Evolutionary conservation across 2,329 filamentous ascomycete species (phyloP).

Genomic region (Graphiopsis chlorocephala): DNA sequence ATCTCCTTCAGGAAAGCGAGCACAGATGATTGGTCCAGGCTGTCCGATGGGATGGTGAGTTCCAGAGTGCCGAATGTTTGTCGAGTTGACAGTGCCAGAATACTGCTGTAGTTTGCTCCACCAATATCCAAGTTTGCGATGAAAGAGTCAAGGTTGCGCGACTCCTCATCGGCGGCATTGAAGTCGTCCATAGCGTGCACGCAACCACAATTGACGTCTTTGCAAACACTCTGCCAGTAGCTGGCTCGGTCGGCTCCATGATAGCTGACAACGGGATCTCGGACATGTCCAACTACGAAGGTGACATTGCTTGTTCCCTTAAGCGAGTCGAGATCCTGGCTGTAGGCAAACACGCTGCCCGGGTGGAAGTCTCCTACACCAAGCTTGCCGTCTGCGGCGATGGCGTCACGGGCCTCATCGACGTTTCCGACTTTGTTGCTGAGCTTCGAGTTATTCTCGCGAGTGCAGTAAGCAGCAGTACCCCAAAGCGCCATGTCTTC

Average conservation of each 20-base stretch:
- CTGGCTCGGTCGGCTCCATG: slow-evolving; percentile 39
- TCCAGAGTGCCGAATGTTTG: slow-evolving; percentile 53
- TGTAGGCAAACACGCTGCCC: slow-evolving; percentile 37
- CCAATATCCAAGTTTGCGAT: slow-evolving; percentile 21
- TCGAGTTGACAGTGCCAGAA: slow-evolving; percentile 43
- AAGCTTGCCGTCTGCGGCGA: slow-evolving; percentile 34
- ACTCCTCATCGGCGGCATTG: slow-evolving; percentile 36
- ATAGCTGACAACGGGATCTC: slow-evolving; percentile 43
- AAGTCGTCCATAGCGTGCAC: slow-evolving; percentile 43
- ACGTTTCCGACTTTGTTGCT: slow-evolving; percentile 34
- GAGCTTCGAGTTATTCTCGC: slow-evolving; percentile 27
- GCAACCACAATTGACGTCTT: slow-evolving; percentile 35
- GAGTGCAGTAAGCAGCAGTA: slow-evolving; percentile 41
- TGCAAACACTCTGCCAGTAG: slow-evolving; percentile 40
- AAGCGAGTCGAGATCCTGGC: slow-evolving; percentile 40
- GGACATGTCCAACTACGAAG: slow-evolving; percentile 44
- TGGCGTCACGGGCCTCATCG: slow-evolving; percentile 32
- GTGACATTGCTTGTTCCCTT: slow-evolving; percentile 32
- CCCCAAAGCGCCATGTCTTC: slow-evolving; percentile 45
- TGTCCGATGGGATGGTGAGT: slow-evolving; percentile 47
- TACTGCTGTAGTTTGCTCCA: slow-evolving; percentile 39
- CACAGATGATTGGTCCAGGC: slow-evolving; percentile 34
- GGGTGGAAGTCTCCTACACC: slow-evolving; percentile 27
- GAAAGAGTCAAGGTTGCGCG: slow-evolving; percentile 24
- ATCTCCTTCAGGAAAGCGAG: slow-evolving; percentile 58